These are phyloP conservation scores for Physcomitrium patens DNA, from an alignment of 225 moss, liverwort and hornwort species.

Conservation along the genomic window DNA sequence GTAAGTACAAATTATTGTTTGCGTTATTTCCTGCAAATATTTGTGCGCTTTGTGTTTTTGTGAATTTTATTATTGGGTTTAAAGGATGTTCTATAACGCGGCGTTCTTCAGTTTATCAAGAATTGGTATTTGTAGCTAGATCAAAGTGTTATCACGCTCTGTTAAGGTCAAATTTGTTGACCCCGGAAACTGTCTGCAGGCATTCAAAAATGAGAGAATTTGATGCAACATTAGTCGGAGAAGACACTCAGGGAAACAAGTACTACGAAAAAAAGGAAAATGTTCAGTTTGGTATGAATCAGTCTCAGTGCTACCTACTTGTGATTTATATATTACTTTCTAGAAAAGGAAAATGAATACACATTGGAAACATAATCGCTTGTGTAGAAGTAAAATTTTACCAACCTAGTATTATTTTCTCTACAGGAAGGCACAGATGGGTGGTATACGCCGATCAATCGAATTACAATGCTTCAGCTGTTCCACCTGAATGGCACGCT, in stretches of 20 bases:
- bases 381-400: not conserved
- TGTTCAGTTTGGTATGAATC: conserved; percentile 68
- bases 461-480: conserved; percentile 89
- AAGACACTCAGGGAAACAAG: conserved; percentile 72
- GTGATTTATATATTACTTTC: conserved; percentile 3
- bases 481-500: conserved; percentile 94
- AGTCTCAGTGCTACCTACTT: conserved; percentile 5
- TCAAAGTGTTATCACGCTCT: not conserved
- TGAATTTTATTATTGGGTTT: too few species aligned
- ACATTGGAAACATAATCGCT: not conserved
- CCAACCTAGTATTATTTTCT: conserved; percentile 15
- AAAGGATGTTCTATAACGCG: too few species aligned
- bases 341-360: not conserved
- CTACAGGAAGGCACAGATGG: conserved; percentile 95
- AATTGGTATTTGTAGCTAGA: conserved; percentile 2
- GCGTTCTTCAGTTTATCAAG: not conserved
- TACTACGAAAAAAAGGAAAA: conserved; percentile 77
- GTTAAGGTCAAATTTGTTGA: conserved; percentile 9
- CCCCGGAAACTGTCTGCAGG: conserved; percentile 41
- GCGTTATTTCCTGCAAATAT: not conserved
- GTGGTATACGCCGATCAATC: conserved; percentile 74
- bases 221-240: conserved; percentile 71
- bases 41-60: not conserved
- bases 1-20: conserved; percentile 43
- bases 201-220: conserved; percentile 63